A percentile compares a stretch with the other conserved stretches of the same genome.
Conservation (phyloP, 331 rosid species). For the Acacia concinna region DNA sequence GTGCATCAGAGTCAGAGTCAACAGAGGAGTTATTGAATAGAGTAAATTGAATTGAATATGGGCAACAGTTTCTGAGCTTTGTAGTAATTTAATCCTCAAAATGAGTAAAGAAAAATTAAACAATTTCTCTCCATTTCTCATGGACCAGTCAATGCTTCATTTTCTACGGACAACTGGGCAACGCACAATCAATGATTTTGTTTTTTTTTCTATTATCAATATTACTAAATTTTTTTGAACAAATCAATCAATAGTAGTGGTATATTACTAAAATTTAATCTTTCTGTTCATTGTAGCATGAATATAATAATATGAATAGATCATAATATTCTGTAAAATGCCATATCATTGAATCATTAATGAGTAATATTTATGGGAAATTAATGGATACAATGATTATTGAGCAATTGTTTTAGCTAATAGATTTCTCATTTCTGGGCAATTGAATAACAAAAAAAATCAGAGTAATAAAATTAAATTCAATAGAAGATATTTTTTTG, state of each 20-base stretch:
- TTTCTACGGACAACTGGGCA: background rate
- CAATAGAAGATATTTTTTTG: background rate
- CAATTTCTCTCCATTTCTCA: background rate
- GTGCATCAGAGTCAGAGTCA: background rate
- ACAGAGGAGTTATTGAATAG: background rate
- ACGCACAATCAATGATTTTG: background rate
- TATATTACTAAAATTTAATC: background rate
- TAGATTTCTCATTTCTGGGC: background rate
- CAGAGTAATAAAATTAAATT: background rate
- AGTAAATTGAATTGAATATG: background rate
- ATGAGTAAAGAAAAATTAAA: background rate
- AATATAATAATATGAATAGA: too few relatives aligned
- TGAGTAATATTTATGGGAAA: background rate
- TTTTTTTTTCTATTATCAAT: background rate
- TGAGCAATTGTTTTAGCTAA: background rate
- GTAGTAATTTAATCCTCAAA: background rate
- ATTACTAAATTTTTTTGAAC: too few relatives aligned
- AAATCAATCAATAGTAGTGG: too few relatives aligned
- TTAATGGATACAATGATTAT: background rate
- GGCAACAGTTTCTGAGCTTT: background rate
- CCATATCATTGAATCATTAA: too few relatives aligned
- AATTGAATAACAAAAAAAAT: background rate
- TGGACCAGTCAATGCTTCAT: conserved; percentile 23
- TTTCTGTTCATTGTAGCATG: too few relatives aligned
- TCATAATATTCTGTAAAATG: background rate